A percentile compares a stretch with the other conserved stretches of the same genome.
phyloP scores from a whole-genome alignment of 345 rosid species.

The Hibiscus syriacus region DNA sequence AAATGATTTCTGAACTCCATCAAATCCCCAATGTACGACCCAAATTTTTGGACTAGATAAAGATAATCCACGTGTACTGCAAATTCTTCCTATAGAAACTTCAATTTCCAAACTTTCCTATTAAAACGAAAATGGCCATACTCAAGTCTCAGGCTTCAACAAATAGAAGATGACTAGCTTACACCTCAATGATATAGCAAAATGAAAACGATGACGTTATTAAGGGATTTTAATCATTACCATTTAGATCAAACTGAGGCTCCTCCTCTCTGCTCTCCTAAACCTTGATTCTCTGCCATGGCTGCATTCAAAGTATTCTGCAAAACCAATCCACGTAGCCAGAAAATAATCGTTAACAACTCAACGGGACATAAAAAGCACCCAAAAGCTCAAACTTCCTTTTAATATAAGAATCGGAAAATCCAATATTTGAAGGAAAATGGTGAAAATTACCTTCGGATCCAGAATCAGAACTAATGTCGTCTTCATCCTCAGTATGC shows the following conservation, averaged over 20 bases:
- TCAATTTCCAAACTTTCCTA: background rate
- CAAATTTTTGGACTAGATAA: background rate
- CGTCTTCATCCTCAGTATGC: slow-evolving; percentile 50
- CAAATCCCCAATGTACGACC: background rate
- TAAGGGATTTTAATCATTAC: background rate
- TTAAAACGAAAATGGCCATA: background rate
- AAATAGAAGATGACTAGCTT: background rate
- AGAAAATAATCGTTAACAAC: background rate
- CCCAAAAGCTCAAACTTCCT: background rate
- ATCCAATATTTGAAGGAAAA: background rate
- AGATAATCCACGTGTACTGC: too few species aligned
- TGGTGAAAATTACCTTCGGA: slow-evolving; percentile 27
- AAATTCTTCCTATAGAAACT: background rate
- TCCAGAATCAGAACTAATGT: slow-evolving; percentile 36
- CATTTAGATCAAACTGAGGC: slow-evolving; percentile 22
- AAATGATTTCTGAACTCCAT: background rate
- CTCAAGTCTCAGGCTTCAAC: background rate
- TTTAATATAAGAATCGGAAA: background rate
- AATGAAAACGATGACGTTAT: too few species aligned
- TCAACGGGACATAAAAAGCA: background rate
- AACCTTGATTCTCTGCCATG: background rate
- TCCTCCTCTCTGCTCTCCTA: slow-evolving; percentile 20
- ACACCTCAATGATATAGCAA: background rate
- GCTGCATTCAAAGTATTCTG: slow-evolving; percentile 1
- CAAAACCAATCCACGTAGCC: background rate